A percentile compares a stretch with the other conserved stretches of the same genome.
Evolutionary conservation across 306 rosid genomes (phyloP).

Genomic region (Cucurbita argyrosperma): DNA sequence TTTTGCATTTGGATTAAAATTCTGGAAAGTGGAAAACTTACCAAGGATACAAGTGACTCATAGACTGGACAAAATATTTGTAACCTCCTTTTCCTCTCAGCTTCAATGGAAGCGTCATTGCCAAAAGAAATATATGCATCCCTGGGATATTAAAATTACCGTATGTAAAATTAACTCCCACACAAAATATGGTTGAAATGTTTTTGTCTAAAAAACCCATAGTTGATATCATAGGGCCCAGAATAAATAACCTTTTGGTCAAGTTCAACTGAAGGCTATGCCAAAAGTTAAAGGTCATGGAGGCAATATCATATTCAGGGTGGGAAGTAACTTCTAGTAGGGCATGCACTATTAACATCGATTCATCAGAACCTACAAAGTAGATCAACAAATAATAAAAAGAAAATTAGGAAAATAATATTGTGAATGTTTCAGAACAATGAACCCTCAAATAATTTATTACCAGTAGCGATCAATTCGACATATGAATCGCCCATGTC

Average conservation of each 20-base stretch:
- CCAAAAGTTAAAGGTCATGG: constrained; percentile 97
- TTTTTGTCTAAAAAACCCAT: not conserved
- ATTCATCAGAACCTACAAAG: constrained; percentile 72
- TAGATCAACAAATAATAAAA: not conserved
- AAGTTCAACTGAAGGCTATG: constrained; percentile 87
- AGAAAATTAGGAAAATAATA: not conserved
- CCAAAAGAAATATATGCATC: constrained; percentile 55
- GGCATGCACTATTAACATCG: constrained; percentile 81
- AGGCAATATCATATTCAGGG: constrained; percentile 83
- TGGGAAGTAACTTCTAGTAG: constrained; percentile 96
- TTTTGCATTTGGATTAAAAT: not conserved
- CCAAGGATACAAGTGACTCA: constrained; percentile 90
- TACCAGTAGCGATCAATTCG: constrained; percentile 87
- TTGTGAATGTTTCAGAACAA: not conserved
- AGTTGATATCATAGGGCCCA: not conserved
- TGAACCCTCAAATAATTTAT: not conserved
- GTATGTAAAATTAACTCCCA: not conserved
- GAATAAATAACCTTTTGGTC: constrained; percentile 53
- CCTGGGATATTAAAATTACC: constrained; percentile 35
- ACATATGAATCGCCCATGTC: constrained; percentile 99
- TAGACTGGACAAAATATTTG: constrained; percentile 76
- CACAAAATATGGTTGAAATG: not conserved
- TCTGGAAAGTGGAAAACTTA: constrained; percentile 30
- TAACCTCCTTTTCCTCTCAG: constrained; percentile 82
- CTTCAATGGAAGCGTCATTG: constrained; percentile 58